Percentiles rank a stretch among this genome's conserved stretches.
Evolutionary conservation across 306 rosid species (phyloP).

Genomic region (Castanospermum australe): DNA sequence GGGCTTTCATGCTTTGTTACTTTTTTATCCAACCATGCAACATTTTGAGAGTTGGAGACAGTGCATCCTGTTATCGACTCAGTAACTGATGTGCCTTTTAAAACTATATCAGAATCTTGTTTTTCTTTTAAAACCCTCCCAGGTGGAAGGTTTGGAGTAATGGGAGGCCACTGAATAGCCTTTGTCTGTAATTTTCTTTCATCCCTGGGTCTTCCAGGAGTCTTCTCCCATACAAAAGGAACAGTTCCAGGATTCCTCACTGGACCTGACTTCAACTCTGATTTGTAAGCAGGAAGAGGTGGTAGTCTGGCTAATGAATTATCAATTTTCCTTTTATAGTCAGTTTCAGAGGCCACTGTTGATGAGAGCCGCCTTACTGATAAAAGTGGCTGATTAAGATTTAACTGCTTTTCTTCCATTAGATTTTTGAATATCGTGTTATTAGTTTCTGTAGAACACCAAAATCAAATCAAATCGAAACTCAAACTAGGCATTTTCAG

Average conservation of each 20-base stretch:
- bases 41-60: conserved; percentile 30
- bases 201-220: conserved; percentile 85
- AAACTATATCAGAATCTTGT: conserved; percentile 34
- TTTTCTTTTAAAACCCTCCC: conserved; percentile 55
- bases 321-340: conserved; percentile 38
- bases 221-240: conserved; percentile 88
- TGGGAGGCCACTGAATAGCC: conserved; percentile 33
- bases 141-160: conserved; percentile 66
- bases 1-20: conserved; percentile 25
- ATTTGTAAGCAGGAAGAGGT: conserved; percentile 55
- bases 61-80: conserved; percentile 27
- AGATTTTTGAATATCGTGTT: conserved; percentile 41
- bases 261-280: conserved; percentile 87
- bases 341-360: conserved; percentile 40
- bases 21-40: conserved; percentile 28
- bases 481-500: conserved; percentile 18
- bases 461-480: conserved; percentile 20
- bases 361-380: conserved; percentile 82
- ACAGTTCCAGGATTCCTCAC: conserved; percentile 69
- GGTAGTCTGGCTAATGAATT: conserved; percentile 49
- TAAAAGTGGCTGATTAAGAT: conserved; percentile 79
- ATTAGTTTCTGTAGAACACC: conserved; percentile 41
- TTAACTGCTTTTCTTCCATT: conserved; percentile 84
- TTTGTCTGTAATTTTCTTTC: conserved; percentile 36
- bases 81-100: conserved; percentile 25